Evolutionary conservation across 73 alveolate species (phyloP).

Genomic region (Tetrahymena elliotti): DNA sequence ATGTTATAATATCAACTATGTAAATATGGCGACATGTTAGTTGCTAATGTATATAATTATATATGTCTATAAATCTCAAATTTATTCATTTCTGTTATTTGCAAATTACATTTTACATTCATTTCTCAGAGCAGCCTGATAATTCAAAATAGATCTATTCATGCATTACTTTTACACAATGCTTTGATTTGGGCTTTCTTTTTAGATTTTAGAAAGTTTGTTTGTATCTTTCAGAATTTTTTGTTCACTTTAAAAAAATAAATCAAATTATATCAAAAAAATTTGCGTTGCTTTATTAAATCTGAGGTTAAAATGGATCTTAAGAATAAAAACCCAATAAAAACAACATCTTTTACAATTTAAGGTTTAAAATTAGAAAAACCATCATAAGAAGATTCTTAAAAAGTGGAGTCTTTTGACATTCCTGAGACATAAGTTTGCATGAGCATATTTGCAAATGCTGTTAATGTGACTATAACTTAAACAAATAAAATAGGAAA

Average conservation of each 20-base stretch:
- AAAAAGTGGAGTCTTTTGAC: not conserved
- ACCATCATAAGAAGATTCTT: not conserved
- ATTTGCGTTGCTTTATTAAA: not conserved
- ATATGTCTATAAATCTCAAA: not conserved
- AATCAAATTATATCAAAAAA: not conserved
- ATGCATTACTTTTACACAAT: not conserved
- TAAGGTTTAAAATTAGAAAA: not conserved
- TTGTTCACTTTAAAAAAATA: not conserved
- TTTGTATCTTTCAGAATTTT: not conserved
- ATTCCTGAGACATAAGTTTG: not conserved
- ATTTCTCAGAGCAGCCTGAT: not conserved
- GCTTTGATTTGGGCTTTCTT: not conserved
- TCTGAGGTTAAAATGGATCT: not conserved
- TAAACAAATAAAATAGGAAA: not conserved
- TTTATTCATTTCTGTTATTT: too few relatives aligned
- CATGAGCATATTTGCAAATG: not conserved
- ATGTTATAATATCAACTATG: not conserved
- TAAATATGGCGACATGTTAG: not conserved
- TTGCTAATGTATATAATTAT: not conserved
- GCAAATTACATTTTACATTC: too few relatives aligned
- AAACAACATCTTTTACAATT: not conserved
- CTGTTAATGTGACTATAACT: not conserved
- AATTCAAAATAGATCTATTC: not conserved
- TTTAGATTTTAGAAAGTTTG: not conserved
- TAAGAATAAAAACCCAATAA: not conserved